Evolutionary conservation across 2,329 filamentous ascomycete genomes (phyloP), one percentile per base, ranked within the genome.

Genomic region (Camptophora hylomeconis): DNA sequence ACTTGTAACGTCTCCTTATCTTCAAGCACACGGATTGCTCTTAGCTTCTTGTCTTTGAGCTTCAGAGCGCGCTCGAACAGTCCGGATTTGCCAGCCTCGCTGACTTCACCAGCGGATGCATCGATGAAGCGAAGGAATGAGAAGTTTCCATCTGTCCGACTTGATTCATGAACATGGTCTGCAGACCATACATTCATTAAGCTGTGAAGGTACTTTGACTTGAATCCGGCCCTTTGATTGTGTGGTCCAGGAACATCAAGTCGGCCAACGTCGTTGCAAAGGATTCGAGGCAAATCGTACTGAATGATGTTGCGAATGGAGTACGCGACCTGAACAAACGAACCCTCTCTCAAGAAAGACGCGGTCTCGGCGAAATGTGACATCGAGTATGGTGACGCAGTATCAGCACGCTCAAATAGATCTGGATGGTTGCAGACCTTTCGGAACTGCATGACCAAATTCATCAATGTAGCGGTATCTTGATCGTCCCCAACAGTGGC

Each of bases 391-490:
- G 89, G 83, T 6, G 86, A 93, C 14, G 72, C 77, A 6, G 83
- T 92, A 37, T 95, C 87, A 7, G 87, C 86, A 24, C 89, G 78
- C 56, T 98, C 86, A 45, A 98, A 98, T 18, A 98, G 59, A 57
- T 98, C 89, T 0, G 89, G 89, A 51, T 98, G 89, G 50, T 98
- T 98, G 62, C 89, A 98, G 33, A 98, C 89, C 60, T 98, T 98
- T 46, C 89, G 75, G 70, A 98, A 98, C 58, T 98, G 89, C 89
- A 98, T 98, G 39, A 98, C 89, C 41, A 98, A 65, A 56, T 98
- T 98, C 89, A 98, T 95, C 47, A 98, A 60, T 2, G 87, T 95
- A 21, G 87, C 86, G 19, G 82, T 92, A 50, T 95, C 89, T 45
- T 87, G 77, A 27, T 95, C 89, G 46, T 94, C 86, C 19, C 89